Evolutionary conservation across 139 green algal genomes (phyloP), one percentile per base, ranked within the genome.

Genomic region (Mychonastes homosphaera): DNA sequence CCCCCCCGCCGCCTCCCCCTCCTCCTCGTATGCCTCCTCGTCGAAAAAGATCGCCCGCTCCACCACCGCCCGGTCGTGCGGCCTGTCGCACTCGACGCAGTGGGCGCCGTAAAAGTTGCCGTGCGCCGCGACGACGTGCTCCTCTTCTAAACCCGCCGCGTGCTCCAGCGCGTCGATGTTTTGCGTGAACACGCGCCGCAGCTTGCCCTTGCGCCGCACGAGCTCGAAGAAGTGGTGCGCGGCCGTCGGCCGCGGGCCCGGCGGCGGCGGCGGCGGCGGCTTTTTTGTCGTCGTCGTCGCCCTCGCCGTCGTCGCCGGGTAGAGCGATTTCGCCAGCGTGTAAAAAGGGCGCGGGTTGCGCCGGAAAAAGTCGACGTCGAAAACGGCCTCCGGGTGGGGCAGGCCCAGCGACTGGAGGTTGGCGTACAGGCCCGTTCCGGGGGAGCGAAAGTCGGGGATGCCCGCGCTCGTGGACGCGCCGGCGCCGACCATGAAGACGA

Each of bases 71-170:
- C 76, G 47, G 33, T 55, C 46, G 46, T 77, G 68, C 15, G 65
- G 32, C 35, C 51, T 50, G 6, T 35, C 32, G 40, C 79, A 87
- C 16, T 55, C 50, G 23, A 89, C 75, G 62, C 81, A 88, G 33
- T 65, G 52, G 0, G 79, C 79, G 28, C 45, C 60, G 69, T 93
- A 84, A 65, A 94, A 95, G 70, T 91, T 91, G 39, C 87, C 87
- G 66, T 95, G 87, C 5, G 87, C 86, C 4, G 86, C 79, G 2
- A 95, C 75, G 8, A 93, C 56, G 3, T 55, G 50, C 0, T 79
- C 68, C 3, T 51, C 35, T 9, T 76, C 70, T 34, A 91, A 41
- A 8, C 84, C 84, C 9, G 84, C 76, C 63, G 74, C 53, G 10
- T 53, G 46, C 56, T 89, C 82, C 35, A 89, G n/a, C 50, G 49